Base-by-base conservation (phyloP, 352 stramenopile genomes). In the Phytophthora quininea region DNA sequence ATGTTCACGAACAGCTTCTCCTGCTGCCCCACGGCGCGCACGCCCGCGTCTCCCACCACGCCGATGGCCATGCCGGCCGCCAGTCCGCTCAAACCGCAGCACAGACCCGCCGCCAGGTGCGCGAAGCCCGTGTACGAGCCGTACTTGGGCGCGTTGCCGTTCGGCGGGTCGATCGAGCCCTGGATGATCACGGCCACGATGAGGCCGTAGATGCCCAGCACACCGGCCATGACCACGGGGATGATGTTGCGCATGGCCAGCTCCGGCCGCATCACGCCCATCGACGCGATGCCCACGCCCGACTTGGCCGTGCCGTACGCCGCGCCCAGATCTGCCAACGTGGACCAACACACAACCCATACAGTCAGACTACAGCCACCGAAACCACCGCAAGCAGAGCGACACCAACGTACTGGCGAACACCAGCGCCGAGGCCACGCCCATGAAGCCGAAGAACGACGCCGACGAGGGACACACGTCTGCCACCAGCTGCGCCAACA, bases 381-480 rank as follows among this genome's bases (percentile, higher is more conserved):
- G 37, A 43, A 8, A 19, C 46, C 40, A 19, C 33, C 15, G 1
- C 45, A 24, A 24, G 19, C 19, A 24, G 19, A 24, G 19, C 19
- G 19, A 24, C 40, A 38, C 35, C 33, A 58, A 77, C 70, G 66
- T 67, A 78, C 70, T 78, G 42, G 70, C 70, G 61, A 78, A 78
- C 40, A 98, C 92, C 64, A 98, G 89, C 27, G 93, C 93, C 55
- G 90, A 91, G 61, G 97, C 97, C 14, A 99, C 97, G 67, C 97
- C 97, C 96, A 99, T 99, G 82, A 99, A 99, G 68, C 98, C 98
- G 74, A 99, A 99, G 90, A 99, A 99, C 73, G 97, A 97, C 57
- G 97, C 97, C 74, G 94, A 99, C 61, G 97, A 97, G 48, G 97
- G 97, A 79, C 97, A 99, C 62, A 97, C 97, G 87, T 99, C 96